Conservation (phyloP, 2,329 filamentous ascomycete genomes). For the Hypoxylon sp. region DNA sequence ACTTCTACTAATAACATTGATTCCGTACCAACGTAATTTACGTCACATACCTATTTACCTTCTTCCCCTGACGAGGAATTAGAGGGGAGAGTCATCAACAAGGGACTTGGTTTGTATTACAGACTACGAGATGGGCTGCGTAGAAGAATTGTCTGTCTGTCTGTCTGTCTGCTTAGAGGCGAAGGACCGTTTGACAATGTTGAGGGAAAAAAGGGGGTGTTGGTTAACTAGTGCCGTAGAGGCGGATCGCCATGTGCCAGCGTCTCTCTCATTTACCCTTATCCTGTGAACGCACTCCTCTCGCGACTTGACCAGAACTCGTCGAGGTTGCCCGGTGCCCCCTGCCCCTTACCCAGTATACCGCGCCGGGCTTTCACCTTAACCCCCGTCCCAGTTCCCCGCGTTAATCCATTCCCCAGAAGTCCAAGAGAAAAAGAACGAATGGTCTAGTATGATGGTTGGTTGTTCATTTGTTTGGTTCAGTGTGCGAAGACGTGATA, state of each 20-base stretch:
- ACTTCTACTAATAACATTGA: background rate
- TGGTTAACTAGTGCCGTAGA: conserved; percentile 26
- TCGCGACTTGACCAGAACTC: background rate
- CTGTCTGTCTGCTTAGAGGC: background rate
- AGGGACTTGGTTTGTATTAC: background rate
- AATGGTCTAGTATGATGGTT: conserved; percentile 22
- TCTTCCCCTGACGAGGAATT: too few relatives aligned
- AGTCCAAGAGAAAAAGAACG: conserved; percentile 6
- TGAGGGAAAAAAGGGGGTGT: background rate
- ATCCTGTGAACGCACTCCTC: conserved; percentile 19
- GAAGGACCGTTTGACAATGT: background rate
- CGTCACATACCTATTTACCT: background rate
- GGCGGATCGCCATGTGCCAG: conserved; percentile 16
- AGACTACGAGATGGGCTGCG: background rate
- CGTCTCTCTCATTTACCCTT: background rate
- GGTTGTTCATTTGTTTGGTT: background rate
- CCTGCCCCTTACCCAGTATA: background rate
- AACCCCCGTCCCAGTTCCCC: background rate
- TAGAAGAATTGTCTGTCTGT: background rate
- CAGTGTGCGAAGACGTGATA: background rate
- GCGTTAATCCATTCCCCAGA: background rate
- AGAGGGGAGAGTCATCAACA: background rate
- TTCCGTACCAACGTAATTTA: background rate
- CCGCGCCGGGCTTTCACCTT: background rate
- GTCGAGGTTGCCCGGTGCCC: background rate